Evolutionary conservation across 2,329 filamentous ascomycete species (phyloP).

Genomic region (Diaporthe eres): DNA sequence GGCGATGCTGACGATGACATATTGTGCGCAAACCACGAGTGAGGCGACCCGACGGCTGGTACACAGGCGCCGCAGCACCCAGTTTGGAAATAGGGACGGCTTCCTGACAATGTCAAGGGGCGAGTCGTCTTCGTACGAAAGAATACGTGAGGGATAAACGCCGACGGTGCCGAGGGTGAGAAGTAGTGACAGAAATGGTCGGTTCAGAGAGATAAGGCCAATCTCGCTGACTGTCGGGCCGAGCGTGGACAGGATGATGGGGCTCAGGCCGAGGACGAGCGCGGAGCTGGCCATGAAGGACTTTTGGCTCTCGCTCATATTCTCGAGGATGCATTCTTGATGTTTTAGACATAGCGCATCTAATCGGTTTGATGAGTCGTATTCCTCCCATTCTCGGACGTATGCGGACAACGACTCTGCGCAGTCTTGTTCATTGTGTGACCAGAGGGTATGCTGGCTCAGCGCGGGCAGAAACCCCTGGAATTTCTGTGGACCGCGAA

Average conservation of each 20-base stretch:
- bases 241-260: neutral
- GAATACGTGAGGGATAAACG: neutral
- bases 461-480: neutral
- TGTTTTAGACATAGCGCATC: neutral
- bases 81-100: neutral
- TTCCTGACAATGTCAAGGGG: neutral
- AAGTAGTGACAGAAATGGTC: neutral
- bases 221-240: neutral
- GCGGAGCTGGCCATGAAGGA: neutral
- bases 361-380: neutral
- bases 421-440: neutral
- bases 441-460: neutral
- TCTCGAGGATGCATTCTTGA: neutral
- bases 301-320: neutral
- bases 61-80: neutral
- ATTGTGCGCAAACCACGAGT: neutral
- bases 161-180: slow-evolving; percentile 1
- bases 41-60: neutral
- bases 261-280: neutral
- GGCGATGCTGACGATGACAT: neutral
- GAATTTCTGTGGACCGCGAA: neutral
- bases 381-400: neutral
- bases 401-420: neutral
- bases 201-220: neutral
- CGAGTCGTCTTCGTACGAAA: neutral